Percentiles rank a stretch among this genome's conserved stretches.
phyloP scores from a whole-genome alignment of 768 basidiomycete genomes.

The Phanerochaete carnosa region DNA sequence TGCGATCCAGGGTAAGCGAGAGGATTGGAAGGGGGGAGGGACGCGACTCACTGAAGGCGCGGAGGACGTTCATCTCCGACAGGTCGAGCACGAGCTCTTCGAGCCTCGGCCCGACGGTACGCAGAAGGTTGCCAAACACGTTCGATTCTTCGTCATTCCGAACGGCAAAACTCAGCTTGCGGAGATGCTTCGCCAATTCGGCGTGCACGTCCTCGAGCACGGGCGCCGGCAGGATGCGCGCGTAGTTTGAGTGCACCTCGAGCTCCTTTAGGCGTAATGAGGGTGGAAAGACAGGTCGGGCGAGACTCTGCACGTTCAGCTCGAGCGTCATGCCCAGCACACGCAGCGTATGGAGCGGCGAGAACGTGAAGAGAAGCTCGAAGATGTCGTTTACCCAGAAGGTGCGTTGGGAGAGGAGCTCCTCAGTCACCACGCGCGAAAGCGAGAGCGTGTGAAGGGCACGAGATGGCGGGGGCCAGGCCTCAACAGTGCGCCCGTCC shows the following conservation, averaged over 20 bases:
- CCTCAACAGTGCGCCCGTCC: background rate
- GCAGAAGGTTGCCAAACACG: background rate
- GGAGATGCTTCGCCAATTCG: background rate
- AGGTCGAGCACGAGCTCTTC: background rate
- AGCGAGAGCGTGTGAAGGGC: background rate
- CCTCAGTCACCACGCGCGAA: background rate
- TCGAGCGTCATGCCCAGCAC: background rate
- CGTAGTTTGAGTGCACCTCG: background rate
- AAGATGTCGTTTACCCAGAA: background rate
- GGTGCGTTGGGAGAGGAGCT: background rate
- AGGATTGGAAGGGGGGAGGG: background rate
- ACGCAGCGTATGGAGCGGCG: background rate
- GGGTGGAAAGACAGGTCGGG: background rate
- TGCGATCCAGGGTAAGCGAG: background rate
- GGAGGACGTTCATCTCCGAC: background rate
- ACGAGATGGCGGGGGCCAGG: background rate
- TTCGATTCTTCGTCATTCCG: background rate
- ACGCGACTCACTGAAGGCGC: conserved; percentile 2
- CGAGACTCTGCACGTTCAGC: background rate
- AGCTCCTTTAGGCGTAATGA: background rate
- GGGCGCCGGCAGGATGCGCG: background rate
- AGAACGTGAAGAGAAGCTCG: background rate
- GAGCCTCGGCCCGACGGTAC: background rate
- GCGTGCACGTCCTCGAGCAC: background rate
- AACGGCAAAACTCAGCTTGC: background rate